A percentile compares a stretch with the other conserved stretches of the same genome.
Conservation (phyloP, 2,329 filamentous ascomycete species). For the Anthostomella pinea region DNA sequence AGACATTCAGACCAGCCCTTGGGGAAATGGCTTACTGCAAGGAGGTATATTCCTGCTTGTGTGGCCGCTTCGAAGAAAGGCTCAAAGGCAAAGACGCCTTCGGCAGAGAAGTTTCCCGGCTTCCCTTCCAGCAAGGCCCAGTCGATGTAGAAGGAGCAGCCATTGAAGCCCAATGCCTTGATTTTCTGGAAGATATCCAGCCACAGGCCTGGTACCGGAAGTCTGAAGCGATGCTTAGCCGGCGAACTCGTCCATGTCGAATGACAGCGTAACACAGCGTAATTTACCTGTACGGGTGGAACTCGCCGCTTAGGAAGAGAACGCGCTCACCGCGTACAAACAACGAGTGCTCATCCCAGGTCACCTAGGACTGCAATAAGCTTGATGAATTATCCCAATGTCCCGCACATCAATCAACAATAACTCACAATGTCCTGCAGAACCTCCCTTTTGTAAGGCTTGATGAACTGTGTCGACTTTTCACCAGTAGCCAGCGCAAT, state of each 20-base stretch:
- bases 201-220: constrained; percentile 49
- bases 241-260: no score
- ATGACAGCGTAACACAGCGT: no score
- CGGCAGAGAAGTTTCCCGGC: constrained; percentile 64
- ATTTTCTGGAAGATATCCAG: constrained; percentile 80
- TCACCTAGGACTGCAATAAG: no score
- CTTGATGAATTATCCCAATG: no score
- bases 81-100: constrained; percentile 70
- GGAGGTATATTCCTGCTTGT: constrained; percentile 71
- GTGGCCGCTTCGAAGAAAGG: constrained; percentile 75
- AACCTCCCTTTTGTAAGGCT: constrained; percentile 9
- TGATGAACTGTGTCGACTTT: no score
- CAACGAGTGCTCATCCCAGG: constrained; percentile 66
- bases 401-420: no score
- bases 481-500: no score
- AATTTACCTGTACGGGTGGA: no score
- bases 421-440: constrained; percentile 15
- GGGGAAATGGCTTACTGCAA: no score
- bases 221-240: no score
- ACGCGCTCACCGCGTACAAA: constrained; percentile 65
- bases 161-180: constrained; percentile 75
- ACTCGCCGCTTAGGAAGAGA: constrained; percentile 64
- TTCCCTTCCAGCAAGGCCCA: constrained; percentile 78
- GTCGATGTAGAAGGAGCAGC: constrained; percentile 74
- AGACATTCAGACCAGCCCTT: no score